Evolutionary conservation across 495 filamentous ascomycete genomes (phyloP), one percentile per base, ranked within the genome.

Genomic region (Aspergillus diversus): DNA sequence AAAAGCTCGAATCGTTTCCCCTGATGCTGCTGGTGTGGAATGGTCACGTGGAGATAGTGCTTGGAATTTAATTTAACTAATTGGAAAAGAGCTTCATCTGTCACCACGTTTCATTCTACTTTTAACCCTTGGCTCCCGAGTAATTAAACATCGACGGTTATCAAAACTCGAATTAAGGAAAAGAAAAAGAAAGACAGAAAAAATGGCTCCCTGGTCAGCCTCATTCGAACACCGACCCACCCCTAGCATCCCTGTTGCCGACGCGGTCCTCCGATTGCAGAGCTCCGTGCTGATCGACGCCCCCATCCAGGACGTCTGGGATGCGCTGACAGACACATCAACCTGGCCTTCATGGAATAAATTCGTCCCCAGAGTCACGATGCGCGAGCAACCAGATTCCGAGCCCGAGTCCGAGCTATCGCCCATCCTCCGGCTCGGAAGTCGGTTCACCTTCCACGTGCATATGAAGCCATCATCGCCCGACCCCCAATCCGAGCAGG

Each of bases 291-390:
- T 67, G 33, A 76, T 79, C 64, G 64, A 63, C 37, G 77, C 77
- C 12, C 71, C 76, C 32, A 59, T 72, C 16, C 46, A 67, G 5
- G 34, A 65, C 13, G 73, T 81, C 65, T 81, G 77, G 77, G 57
- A 65, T 27, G 65, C 66, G 9, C 69, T 81, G 3, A 74, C 67
- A 27, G 68, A 82, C 60, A 80, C 76, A 33, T 76, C 77, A 31
- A 77, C 74, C 65, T 82, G 74, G 75, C 73, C 75, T 9, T 55
- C 43, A 16, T 82, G 80, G 80, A 82, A 82, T 59, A 64, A 65
- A 7, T 82, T 81, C 61, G 71, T 78, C 1, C 78, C 80, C 1
- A 66, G 66, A 46, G 74, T 78, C 7, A 79, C 77, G 1, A 76
- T 82, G 43, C 70, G 71, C 67, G 70, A 71, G 31, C 79, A 79